phyloP scores from a whole-genome alignment of 1,284 basidiomycete species.

The Malassezia slooffiae region DNA sequence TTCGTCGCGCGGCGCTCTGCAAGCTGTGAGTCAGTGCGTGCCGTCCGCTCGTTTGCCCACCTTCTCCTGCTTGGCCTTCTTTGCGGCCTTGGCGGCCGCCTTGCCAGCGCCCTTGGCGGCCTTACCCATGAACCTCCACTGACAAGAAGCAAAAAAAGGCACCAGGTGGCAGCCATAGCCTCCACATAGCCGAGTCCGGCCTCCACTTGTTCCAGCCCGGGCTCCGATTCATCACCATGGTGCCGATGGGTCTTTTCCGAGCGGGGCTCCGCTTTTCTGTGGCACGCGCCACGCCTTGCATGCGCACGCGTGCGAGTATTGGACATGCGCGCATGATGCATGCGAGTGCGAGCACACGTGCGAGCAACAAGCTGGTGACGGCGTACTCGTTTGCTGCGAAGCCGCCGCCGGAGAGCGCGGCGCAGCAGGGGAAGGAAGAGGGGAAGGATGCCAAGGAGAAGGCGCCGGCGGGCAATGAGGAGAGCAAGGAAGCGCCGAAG shows the following conservation, averaged over 20 bases:
- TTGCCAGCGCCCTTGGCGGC: constrained; percentile 39
- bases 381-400: constrained; percentile 70
- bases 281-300: no score
- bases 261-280: no score
- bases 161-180: not conserved
- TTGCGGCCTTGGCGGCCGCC: constrained; percentile 40
- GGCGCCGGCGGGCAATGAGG: constrained; percentile 1
- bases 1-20: constrained; percentile 37
- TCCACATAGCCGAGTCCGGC: no score
- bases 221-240: no score
- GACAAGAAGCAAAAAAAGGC: not conserved
- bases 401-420: constrained; percentile 49
- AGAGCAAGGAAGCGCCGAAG: constrained; percentile 3
- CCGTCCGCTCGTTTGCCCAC: not conserved
- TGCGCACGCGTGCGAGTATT: no score
- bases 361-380: constrained; percentile 53
- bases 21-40: constrained; percentile 7
- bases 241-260: no score
- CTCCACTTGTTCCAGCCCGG: no score
- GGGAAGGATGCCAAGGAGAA: constrained; percentile 15
- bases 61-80: constrained; percentile 44
- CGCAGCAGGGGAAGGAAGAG: constrained; percentile 16
- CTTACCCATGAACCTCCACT: constrained; percentile 31
- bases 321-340: no score
- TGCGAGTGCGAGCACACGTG: no score